Evolutionary conservation across 1,284 basidiomycete genomes (phyloP).

Genomic region (Trametes sp.): DNA sequence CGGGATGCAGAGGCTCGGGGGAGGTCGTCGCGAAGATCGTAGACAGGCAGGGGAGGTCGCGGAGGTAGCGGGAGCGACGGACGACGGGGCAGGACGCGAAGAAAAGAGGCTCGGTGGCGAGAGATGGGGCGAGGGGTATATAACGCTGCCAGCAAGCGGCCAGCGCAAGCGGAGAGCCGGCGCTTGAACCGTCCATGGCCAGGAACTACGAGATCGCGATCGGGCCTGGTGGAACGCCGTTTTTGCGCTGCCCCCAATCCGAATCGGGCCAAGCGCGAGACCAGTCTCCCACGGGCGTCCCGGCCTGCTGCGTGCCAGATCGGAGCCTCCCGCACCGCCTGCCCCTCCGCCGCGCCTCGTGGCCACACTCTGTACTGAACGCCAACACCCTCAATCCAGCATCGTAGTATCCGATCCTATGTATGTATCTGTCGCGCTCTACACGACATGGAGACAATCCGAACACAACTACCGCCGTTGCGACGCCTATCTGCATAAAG

Average conservation of each 20-base stretch:
- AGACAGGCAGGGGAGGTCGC: background rate
- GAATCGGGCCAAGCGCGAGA: background rate
- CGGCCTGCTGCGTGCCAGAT: background rate
- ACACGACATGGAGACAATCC: background rate
- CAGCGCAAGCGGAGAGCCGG: background rate
- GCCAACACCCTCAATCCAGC: background rate
- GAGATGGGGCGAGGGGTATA: background rate
- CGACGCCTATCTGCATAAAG: background rate
- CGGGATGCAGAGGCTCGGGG: background rate
- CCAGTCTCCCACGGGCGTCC: constrained; percentile 1
- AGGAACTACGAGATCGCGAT: background rate
- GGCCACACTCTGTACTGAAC: background rate
- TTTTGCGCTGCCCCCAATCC: background rate
- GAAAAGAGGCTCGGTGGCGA: background rate
- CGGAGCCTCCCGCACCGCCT: constrained; percentile 2
- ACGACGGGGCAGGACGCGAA: background rate
- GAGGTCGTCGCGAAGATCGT: background rate
- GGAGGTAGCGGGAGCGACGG: background rate
- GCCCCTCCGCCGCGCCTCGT: background rate
- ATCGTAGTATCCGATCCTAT: background rate
- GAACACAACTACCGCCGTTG: background rate
- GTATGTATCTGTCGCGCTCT: background rate
- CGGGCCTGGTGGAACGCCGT: background rate
- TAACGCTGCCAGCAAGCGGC: background rate
- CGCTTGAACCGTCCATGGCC: background rate